Conservation (phyloP, 2,329 filamentous ascomycete species). For the Phyllosticta paracitricarpa region DNA sequence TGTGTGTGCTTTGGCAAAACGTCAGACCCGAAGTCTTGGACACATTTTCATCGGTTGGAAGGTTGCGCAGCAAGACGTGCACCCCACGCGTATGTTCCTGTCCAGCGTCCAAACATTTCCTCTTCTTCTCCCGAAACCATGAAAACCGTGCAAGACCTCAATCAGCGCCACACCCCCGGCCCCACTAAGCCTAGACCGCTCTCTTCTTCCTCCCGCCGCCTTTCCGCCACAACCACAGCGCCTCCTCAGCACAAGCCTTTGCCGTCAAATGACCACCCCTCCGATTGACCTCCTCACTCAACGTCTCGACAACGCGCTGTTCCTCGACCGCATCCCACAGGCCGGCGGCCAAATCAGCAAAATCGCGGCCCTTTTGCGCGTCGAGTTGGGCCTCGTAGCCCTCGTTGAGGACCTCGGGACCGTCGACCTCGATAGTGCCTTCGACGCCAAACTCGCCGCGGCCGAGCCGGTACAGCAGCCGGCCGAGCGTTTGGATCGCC, state of each 20-base stretch:
- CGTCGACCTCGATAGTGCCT: conserved; percentile 28
- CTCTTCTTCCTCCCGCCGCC: conserved; percentile 53
- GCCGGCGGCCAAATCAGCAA: conserved; percentile 51
- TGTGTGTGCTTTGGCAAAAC: too few relatives aligned
- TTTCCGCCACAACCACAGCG: conserved; percentile 77
- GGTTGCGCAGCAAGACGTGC: too few relatives aligned
- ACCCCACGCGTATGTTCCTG: too few relatives aligned
- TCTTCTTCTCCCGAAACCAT: too few relatives aligned
- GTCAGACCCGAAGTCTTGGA: too few relatives aligned
- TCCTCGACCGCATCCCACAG: conserved; percentile 75
- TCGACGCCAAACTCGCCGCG: conserved; percentile 57
- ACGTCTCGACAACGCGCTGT: conserved; percentile 63
- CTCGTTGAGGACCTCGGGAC: conserved; percentile 34
- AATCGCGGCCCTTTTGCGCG: conserved; percentile 32
- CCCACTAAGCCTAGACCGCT: conserved; percentile 26
- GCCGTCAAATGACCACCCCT: conserved; percentile 67
- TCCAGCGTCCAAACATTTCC: too few relatives aligned
- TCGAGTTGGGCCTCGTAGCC: conserved; percentile 35
- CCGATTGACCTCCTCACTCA: conserved; percentile 63
- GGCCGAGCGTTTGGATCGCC: conserved; percentile 81
- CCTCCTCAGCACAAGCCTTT: conserved; percentile 76
- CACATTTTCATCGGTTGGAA: too few relatives aligned
- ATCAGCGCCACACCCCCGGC: too few relatives aligned
- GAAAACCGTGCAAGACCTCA: too few relatives aligned
- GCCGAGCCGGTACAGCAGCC: conserved; percentile 75